Conservation (phyloP, 2,329 filamentous ascomycete genomes). For the Xylaria sp. region DNA sequence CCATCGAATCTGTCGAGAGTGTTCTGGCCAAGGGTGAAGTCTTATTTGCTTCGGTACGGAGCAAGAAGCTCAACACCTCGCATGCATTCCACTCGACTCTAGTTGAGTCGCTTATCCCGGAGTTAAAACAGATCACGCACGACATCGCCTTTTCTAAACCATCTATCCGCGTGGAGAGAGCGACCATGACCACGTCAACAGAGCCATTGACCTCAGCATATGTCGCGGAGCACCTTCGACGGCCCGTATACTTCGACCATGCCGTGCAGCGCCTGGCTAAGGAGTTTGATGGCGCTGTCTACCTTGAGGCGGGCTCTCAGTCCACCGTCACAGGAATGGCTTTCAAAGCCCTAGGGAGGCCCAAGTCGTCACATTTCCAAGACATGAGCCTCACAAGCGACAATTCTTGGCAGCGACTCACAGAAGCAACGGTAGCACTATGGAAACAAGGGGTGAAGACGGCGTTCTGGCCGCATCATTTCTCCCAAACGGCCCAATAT, state of each 20-base stretch:
- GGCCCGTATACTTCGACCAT: slow-evolving; percentile 49
- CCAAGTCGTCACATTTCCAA: no score
- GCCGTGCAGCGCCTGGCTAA: slow-evolving; percentile 44
- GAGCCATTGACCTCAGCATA: slow-evolving; percentile 10
- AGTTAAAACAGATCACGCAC: slow-evolving; percentile 32
- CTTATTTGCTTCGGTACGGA: slow-evolving; percentile 20
- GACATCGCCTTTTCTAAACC: slow-evolving; percentile 38
- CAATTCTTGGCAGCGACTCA: no score
- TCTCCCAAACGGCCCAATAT: slow-evolving; percentile 29
- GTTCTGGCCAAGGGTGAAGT: slow-evolving; percentile 1
- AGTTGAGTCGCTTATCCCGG: slow-evolving; percentile 39
- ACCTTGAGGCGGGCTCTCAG: slow-evolving; percentile 47
- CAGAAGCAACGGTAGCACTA: slow-evolving; percentile 34
- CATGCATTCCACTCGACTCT: slow-evolving; percentile 52
- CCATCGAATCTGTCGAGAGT: slow-evolving; percentile 38
- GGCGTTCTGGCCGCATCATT: slow-evolving; percentile 43
- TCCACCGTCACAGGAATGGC: slow-evolving; percentile 42
- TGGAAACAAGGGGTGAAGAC: slow-evolving; percentile 44
- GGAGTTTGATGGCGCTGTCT: slow-evolving; percentile 35
- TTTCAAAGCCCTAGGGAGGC: slow-evolving; percentile 26
- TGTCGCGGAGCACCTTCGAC: slow-evolving; percentile 43
- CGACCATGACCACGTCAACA: slow-evolving; percentile 18
- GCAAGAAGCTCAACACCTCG: slow-evolving; percentile 47
- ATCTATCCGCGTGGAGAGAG: slow-evolving; percentile 37
- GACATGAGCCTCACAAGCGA: no score